Conservation (phyloP, 2,329 filamentous ascomycete species). For the Aspergillus persii region DNA sequence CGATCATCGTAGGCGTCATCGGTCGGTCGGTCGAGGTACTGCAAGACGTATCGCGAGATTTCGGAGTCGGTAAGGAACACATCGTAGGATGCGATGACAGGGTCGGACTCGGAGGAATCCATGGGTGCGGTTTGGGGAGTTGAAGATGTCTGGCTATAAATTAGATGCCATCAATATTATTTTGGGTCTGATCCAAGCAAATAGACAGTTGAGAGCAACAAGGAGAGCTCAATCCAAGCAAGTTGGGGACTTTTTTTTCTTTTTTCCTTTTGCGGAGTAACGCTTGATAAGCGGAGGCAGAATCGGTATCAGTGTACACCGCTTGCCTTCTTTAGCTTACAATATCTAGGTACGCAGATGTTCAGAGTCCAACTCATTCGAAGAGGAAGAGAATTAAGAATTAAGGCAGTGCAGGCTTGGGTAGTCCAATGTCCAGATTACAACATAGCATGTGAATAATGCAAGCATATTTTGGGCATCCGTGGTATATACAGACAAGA, state of each 20-base stretch:
- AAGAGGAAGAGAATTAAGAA: too few species aligned
- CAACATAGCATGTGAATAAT: neutral
- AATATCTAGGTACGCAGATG: too few species aligned
- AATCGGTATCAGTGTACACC: neutral
- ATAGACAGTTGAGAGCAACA: neutral
- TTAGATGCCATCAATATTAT: neutral
- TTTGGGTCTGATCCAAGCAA: neutral
- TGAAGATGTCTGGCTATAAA: neutral
- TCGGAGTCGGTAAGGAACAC: constrained; percentile 79
- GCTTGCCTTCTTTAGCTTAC: neutral
- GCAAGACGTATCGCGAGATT: constrained; percentile 73
- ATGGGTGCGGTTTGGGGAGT: neutral
- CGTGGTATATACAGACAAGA: neutral
- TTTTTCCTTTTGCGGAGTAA: neutral
- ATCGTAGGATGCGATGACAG: constrained; percentile 72
- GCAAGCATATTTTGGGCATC: neutral
- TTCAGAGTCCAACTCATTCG: too few species aligned
- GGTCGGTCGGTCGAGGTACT: constrained; percentile 71
- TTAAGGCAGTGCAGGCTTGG: neutral
- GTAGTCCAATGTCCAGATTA: neutral
- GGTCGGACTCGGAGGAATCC: constrained; percentile 48
- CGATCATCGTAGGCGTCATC: constrained; percentile 61
- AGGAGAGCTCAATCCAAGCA: neutral
- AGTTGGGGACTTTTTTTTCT: neutral
- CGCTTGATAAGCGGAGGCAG: neutral